Conservation (phyloP, 805 yeast genomes). For the Zygosaccharomyces gambellarensis region DNA sequence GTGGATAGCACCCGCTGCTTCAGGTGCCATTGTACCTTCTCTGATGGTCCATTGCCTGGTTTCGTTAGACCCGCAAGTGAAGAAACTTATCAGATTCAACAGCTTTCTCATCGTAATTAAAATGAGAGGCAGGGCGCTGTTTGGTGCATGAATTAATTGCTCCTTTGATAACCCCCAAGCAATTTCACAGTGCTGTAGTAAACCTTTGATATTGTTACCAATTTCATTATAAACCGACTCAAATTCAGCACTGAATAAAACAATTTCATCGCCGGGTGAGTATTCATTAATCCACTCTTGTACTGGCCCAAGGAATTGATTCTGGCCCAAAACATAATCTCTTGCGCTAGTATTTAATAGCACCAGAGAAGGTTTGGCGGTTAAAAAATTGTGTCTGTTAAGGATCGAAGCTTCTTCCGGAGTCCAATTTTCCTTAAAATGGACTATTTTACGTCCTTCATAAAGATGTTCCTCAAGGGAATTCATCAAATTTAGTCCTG, state of each 20-base stretch:
- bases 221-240: conserved; percentile 37
- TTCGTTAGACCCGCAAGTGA: conserved; percentile 82
- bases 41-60: conserved; percentile 87
- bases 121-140: conserved; percentile 57
- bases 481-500: conserved; percentile 37
- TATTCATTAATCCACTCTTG: conserved; percentile 61
- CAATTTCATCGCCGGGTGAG: conserved; percentile 62
- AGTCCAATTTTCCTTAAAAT: conserved; percentile 58
- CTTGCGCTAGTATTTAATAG: conserved; percentile 67
- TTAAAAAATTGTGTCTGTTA: conserved; percentile 66
- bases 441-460: conserved; percentile 49
- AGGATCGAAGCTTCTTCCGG: conserved; percentile 60
- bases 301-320: conserved; percentile 49
- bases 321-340: conserved; percentile 54
- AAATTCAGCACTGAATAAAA: conserved; percentile 61
- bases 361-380: conserved; percentile 85
- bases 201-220: conserved; percentile 28
- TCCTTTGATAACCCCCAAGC: conserved; percentile 26
- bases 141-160: conserved; percentile 38
- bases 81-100: conserved; percentile 71
- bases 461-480: conserved; percentile 47
- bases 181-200: conserved; percentile 28
- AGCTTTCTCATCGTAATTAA: conserved; percentile 62
- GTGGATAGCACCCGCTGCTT: conserved; percentile 88
- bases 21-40: conserved; percentile 71